phyloP scores from a whole-genome alignment of 106 monocot species.

The Dendrobium chrysotoxum region DNA sequence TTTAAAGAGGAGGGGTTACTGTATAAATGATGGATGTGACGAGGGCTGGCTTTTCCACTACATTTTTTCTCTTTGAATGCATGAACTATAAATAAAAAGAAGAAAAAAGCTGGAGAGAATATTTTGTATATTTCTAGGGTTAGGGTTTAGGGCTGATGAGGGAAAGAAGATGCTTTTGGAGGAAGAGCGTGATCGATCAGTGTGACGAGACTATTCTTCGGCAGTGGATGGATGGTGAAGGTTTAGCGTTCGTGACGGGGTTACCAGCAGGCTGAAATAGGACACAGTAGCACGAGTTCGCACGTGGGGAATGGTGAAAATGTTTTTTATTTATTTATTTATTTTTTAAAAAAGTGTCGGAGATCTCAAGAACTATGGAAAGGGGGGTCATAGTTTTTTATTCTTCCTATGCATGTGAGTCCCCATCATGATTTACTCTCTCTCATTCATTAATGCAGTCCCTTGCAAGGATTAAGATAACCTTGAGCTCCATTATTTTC shows the following conservation, averaged over 20 bases:
- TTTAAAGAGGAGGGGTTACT: slow-evolving; percentile 1
- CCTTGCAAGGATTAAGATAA: no score
- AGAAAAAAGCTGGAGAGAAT: not conserved
- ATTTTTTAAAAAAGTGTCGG: not conserved
- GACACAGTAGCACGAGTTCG: not conserved
- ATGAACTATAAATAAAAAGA: not conserved
- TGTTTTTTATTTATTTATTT: not conserved
- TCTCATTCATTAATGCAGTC: no score
- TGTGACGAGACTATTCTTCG: slow-evolving; percentile 1
- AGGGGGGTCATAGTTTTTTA: not conserved
- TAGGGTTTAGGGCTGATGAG: not conserved
- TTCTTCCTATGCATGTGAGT: not conserved
- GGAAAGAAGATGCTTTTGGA: not conserved
- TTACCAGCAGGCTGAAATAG: not conserved
- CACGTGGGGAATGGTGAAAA: not conserved
- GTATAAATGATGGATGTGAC: not conserved
- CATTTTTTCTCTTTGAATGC: not conserved
- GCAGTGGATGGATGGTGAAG: not conserved
- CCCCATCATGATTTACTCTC: not conserved
- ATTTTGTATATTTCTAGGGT: not conserved
- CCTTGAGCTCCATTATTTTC: no score
- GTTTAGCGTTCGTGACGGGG: not conserved
- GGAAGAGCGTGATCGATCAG: not conserved
- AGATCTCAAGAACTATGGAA: not conserved
- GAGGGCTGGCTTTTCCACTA: not conserved